These are phyloP conservation scores for Fusarium poae DNA, from an alignment of 2,329 filamentous ascomycete genomes.

Conservation along the genomic window DNA sequence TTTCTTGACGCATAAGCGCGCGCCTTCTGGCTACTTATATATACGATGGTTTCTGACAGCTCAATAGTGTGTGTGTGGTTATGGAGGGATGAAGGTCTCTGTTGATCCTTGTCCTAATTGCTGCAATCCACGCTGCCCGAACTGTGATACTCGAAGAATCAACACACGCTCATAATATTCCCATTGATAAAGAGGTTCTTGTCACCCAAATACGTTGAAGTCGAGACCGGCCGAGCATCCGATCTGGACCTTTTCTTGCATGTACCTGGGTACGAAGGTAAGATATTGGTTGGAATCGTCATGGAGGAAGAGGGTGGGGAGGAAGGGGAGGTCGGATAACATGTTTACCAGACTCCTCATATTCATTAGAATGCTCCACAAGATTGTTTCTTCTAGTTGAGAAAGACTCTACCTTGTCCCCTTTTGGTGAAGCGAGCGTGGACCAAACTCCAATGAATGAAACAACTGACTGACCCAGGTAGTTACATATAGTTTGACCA, in stretches of 20 bases:
- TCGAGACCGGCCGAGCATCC: background rate
- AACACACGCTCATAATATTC: background rate
- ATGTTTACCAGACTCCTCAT: background rate
- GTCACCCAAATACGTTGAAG: background rate
- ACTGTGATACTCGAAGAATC: conserved; percentile 35
- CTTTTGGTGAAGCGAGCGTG: background rate
- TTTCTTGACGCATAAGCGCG: background rate
- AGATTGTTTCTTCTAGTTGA: background rate
- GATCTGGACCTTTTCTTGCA: background rate
- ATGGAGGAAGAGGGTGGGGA: background rate
- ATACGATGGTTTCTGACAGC: conserved; percentile 6
- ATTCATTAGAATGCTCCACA: background rate
- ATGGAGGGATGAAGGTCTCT: conserved; percentile 39
- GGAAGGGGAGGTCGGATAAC: background rate
- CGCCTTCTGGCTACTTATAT: background rate
- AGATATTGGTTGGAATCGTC: background rate
- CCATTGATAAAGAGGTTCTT: background rate
- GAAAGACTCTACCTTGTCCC: background rate
- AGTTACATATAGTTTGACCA: background rate
- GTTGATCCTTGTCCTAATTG: conserved; percentile 35
- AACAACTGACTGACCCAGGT: background rate
- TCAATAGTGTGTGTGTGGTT: conserved; percentile 29
- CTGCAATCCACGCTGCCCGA: conserved; percentile 27
- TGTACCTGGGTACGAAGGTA: too few relatives aligned
- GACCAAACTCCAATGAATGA: too few relatives aligned